These are phyloP conservation scores for Apiospora aurea DNA, from an alignment of 2,329 filamentous ascomycete species.

Conservation along the genomic window DNA sequence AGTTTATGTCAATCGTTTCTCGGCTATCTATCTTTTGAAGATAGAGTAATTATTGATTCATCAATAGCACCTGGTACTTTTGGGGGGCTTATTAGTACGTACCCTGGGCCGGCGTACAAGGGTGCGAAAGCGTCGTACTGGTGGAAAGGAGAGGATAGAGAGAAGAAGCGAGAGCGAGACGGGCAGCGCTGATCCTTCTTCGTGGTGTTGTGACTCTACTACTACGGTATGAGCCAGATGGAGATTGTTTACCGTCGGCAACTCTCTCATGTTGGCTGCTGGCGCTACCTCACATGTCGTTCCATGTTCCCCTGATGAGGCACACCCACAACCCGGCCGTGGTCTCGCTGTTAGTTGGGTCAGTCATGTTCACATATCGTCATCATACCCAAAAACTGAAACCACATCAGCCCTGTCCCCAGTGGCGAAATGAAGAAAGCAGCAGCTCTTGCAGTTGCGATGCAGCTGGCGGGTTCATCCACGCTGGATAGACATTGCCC, in stretches of 20 bases:
- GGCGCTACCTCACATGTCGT: neutral
- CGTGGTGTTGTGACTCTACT: neutral
- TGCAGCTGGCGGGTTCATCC: neutral
- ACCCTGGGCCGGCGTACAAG: neutral
- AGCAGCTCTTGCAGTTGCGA: neutral
- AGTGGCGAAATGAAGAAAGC: neutral
- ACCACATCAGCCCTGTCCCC: neutral
- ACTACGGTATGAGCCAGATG: neutral
- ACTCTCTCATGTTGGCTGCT: neutral
- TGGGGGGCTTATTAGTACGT: neutral
- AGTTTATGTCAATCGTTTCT: slow-evolving; percentile 12
- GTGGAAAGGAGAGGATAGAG: neutral
- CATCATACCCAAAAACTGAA: neutral
- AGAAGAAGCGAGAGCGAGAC: neutral
- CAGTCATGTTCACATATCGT: slow-evolving; percentile 9
- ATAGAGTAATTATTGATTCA: neutral
- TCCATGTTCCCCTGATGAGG: neutral
- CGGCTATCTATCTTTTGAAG: slow-evolving; percentile 10
- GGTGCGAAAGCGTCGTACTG: neutral
- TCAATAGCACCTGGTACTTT: neutral
- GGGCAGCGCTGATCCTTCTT: slow-evolving; percentile 3
- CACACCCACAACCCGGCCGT: neutral
- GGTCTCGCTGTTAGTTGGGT: neutral
- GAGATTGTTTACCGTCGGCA: slow-evolving; percentile 3
- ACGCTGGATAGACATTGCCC: neutral